A percentile compares a stretch with the other conserved stretches of the same genome.
Conservation (phyloP, 2,329 filamentous ascomycete genomes). For the Beauveria caledonica region DNA sequence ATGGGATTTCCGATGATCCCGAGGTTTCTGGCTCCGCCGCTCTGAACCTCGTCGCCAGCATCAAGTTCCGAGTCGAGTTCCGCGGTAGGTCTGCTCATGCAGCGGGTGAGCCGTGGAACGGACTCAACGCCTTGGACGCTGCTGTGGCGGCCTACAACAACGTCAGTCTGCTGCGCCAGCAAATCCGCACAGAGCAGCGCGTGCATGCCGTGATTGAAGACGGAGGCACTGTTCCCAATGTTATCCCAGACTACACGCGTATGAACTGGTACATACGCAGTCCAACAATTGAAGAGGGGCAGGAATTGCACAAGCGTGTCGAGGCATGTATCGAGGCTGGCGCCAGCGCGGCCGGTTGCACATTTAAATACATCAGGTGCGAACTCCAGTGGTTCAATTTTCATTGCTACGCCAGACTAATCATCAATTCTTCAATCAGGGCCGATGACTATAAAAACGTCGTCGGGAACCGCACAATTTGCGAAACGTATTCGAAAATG, state of each 20-base stretch:
- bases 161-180: conserved; percentile 30
- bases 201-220: conserved; percentile 30
- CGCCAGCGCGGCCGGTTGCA: conserved; percentile 24
- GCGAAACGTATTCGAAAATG: conserved; percentile 28
- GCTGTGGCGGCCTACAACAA: conserved; percentile 27
- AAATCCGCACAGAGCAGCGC: conserved; percentile 28
- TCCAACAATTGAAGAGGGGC: conserved; percentile 20
- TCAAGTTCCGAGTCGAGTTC: conserved; percentile 1
- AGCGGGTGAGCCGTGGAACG: conserved; percentile 36
- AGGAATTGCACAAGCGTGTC: conserved; percentile 19
- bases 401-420: background rate
- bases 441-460: conserved; percentile 2
- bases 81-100: background rate
- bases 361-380: conserved; percentile 26
- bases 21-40: conserved; percentile 19
- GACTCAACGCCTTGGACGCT: conserved; percentile 31
- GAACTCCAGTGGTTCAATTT: background rate
- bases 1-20: background rate
- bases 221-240: conserved; percentile 30
- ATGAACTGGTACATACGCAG: conserved; percentile 28
- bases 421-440: background rate
- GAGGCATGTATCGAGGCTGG: conserved; percentile 23
- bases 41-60: background rate
- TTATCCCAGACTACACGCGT: conserved; percentile 26
- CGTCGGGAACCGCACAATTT: conserved; percentile 31